Conservation (phyloP, 495 filamentous ascomycete genomes). For the Letharia columbiana region DNA sequence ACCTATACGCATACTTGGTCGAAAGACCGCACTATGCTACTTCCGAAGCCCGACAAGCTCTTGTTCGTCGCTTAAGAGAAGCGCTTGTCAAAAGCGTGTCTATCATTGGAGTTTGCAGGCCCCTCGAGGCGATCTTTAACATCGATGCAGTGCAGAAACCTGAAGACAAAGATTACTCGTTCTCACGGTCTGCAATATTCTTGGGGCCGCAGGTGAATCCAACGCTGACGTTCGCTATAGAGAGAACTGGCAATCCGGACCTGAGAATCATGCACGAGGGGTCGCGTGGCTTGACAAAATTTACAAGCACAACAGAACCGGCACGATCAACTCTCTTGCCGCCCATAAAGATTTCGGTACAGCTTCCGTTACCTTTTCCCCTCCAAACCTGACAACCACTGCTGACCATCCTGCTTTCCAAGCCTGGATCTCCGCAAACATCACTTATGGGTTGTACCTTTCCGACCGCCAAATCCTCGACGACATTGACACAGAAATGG, state of each 20-base stretch:
- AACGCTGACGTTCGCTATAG: conserved; percentile 9
- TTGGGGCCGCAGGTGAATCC: neutral
- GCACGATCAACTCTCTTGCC: conserved; percentile 35
- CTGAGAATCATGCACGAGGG: conserved; percentile 39
- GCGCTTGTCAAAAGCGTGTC: conserved; percentile 43
- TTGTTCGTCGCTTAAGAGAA: conserved; percentile 45
- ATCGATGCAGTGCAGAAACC: conserved; percentile 40
- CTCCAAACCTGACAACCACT: neutral
- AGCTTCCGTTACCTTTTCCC: neutral
- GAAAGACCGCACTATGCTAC: conserved; percentile 33
- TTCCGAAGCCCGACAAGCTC: conserved; percentile 34
- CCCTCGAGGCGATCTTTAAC: conserved; percentile 41
- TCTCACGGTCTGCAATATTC: conserved; percentile 29
- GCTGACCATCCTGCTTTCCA: neutral
- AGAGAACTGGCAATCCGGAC: conserved; percentile 36
- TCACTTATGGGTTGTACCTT: conserved; percentile 52
- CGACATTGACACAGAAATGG: conserved; percentile 46
- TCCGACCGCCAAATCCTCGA: conserved; percentile 45
- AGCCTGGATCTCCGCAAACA: conserved; percentile 28
- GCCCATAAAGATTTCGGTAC: conserved; percentile 44
- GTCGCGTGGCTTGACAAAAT: conserved; percentile 40
- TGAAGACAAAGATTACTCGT: conserved; percentile 46
- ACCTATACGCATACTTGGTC: conserved; percentile 45
- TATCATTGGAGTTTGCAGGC: conserved; percentile 47
- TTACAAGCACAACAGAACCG: conserved; percentile 32